phyloP scores from a whole-genome alignment of 352 stramenopile genomes.

The Pythium oligandrum region DNA sequence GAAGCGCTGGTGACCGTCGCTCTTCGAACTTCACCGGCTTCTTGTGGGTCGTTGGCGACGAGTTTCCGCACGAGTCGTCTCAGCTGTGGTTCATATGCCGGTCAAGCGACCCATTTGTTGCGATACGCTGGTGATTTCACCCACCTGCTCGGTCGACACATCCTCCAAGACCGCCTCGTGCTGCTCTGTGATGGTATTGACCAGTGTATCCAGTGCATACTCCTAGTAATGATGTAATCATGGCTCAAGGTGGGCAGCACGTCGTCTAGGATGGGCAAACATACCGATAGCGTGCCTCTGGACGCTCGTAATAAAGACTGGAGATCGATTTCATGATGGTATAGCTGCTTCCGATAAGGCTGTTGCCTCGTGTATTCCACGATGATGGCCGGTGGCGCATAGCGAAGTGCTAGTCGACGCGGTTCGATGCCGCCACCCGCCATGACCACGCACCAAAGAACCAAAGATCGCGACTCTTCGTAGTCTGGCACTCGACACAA shows the following conservation, averaged over 20 bases:
- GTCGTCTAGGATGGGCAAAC: background rate
- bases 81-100: constrained; percentile 24
- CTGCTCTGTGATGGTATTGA: constrained; percentile 30
- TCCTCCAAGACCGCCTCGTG: constrained; percentile 36
- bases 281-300: constrained; percentile 15
- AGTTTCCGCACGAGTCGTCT: constrained; percentile 43
- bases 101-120: background rate
- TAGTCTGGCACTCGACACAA: too few species aligned
- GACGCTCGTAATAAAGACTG: constrained; percentile 13
- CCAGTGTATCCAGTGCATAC: constrained; percentile 23
- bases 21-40: background rate
- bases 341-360: constrained; percentile 27
- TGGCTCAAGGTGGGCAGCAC: too few species aligned
- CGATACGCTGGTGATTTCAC: background rate
- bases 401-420: constrained; percentile 51
- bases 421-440: constrained; percentile 24
- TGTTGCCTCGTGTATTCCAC: constrained; percentile 46
- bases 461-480: too few species aligned
- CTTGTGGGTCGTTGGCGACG: constrained; percentile 13
- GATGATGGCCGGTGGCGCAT: constrained; percentile 43
- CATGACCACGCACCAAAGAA: too few species aligned
- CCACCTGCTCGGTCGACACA: constrained; percentile 38
- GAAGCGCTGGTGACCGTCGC: background rate
- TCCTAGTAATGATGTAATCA: constrained; percentile 1
- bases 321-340: constrained; percentile 61